phyloP scores from a whole-genome alignment of 805 yeast genomes.

The Candida golubevii region DNA sequence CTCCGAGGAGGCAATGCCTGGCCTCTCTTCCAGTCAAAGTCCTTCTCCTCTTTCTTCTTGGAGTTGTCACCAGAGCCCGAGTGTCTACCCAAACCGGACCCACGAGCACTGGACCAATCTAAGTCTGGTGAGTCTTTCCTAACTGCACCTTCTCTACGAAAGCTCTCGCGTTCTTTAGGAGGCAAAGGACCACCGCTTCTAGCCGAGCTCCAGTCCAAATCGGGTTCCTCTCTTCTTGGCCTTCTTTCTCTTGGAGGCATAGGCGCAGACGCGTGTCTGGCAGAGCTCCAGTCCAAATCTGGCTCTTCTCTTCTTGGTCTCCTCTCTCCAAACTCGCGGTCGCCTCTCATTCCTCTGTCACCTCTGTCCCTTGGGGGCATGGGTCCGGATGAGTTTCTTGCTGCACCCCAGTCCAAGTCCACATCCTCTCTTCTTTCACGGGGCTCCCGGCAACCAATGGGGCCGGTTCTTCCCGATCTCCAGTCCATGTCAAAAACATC shows the following conservation, averaged over 20 bases:
- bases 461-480: slow-evolving; percentile 32
- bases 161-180: slow-evolving; percentile 26
- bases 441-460: slow-evolving; percentile 20
- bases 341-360: slow-evolving; percentile 16
- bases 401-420: slow-evolving; percentile 57
- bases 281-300: slow-evolving; percentile 39
- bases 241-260: slow-evolving; percentile 14
- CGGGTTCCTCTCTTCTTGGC: slow-evolving; percentile 38
- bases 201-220: slow-evolving; percentile 42
- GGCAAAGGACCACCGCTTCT: slow-evolving; percentile 31
- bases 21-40: slow-evolving; percentile 38
- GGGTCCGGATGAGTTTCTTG: slow-evolving; percentile 33
- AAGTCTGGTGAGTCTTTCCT: slow-evolving; percentile 18
- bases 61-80: slow-evolving; percentile 4
- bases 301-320: slow-evolving; percentile 36
- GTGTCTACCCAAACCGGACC: slow-evolving; percentile 9
- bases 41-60: slow-evolving; percentile 26
- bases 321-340: slow-evolving; percentile 15
- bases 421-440: slow-evolving; percentile 44
- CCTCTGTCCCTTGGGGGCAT: slow-evolving; percentile 35
- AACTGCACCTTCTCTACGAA: slow-evolving; percentile 8
- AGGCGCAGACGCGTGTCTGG: slow-evolving; percentile 20
- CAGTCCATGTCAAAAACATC: slow-evolving; percentile 45
- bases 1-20: slow-evolving; percentile 24
- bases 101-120: slow-evolving; percentile 25